Evolutionary conservation across 441 rosid genomes (phyloP).

Genomic region (Kokia cookei): DNA sequence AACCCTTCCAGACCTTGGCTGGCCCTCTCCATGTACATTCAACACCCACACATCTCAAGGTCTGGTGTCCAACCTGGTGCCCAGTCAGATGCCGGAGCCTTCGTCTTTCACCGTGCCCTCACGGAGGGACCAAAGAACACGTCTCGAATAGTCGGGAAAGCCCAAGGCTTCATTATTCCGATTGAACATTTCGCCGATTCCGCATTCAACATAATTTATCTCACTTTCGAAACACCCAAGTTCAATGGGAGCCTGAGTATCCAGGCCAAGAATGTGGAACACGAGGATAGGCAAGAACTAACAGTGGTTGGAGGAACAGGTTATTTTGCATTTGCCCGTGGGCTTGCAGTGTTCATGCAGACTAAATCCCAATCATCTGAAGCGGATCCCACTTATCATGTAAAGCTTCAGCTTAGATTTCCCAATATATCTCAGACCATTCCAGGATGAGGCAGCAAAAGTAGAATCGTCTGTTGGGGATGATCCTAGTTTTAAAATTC

Average conservation of each 20-base stretch:
- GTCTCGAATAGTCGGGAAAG: constrained; percentile 59
- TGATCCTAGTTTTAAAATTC: not conserved
- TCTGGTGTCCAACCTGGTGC: constrained; percentile 8
- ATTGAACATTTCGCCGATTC: constrained; percentile 52
- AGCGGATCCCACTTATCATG: constrained; percentile 40
- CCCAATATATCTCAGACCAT: constrained; percentile 42
- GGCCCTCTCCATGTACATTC: constrained; percentile 63
- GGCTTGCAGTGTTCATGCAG: constrained; percentile 45
- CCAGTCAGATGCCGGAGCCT: constrained; percentile 31
- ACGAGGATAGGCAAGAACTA: constrained; percentile 38
- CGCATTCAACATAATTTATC: constrained; percentile 58
- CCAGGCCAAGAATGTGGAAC: constrained; percentile 41
- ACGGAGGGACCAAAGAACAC: constrained; percentile 69
- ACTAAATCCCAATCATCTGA: not conserved
- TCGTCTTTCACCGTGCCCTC: constrained; percentile 52
- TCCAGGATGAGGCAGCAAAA: constrained; percentile 29
- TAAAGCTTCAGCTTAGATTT: constrained; percentile 63
- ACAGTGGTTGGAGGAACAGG: constrained; percentile 79
- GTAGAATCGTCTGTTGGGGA: not conserved
- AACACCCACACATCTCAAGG: constrained; percentile 33
- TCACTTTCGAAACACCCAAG: constrained; percentile 50
- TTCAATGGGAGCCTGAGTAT: constrained; percentile 60
- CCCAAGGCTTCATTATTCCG: constrained; percentile 77
- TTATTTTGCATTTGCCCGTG: constrained; percentile 74
- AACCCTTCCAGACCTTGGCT: constrained; percentile 30